These are phyloP conservation scores for Epichloe brachyelytri DNA, from an alignment of 2,329 filamentous ascomycete genomes.

Conservation along the genomic window DNA sequence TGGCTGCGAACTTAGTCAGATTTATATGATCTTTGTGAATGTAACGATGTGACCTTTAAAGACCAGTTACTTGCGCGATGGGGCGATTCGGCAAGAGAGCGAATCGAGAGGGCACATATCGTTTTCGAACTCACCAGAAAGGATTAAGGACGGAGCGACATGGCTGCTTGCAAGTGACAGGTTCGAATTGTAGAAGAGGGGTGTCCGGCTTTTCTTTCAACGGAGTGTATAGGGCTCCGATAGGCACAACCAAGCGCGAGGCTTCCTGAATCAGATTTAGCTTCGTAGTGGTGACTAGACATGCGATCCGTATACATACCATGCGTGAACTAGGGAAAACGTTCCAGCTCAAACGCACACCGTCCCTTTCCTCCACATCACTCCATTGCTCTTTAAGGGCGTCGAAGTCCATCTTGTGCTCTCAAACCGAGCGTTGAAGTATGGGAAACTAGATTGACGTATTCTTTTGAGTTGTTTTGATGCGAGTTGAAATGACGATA, in stretches of 20 bases:
- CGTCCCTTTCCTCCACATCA: slow-evolving; percentile 92
- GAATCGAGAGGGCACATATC: not conserved
- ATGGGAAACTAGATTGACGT: not conserved
- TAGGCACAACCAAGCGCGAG: slow-evolving; percentile 85
- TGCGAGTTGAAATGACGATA: not conserved
- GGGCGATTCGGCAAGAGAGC: not conserved
- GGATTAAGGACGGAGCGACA: slow-evolving; percentile 94
- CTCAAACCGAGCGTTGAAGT: not conserved
- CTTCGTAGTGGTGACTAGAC: not conserved
- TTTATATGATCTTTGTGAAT: not conserved
- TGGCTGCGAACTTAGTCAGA: slow-evolving; percentile 39
- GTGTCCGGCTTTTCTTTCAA: slow-evolving; percentile 89
- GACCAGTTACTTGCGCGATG: not conserved
- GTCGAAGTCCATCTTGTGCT: slow-evolving; percentile 69
- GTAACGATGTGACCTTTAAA: not conserved
- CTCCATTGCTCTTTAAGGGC: slow-evolving; percentile 90
- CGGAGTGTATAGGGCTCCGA: slow-evolving; percentile 89
- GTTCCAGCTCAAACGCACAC: slow-evolving; percentile 94
- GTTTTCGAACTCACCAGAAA: slow-evolving; percentile 57
- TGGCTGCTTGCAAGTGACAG: slow-evolving; percentile 90
- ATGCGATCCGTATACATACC: slow-evolving; percentile 38
- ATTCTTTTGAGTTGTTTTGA: not conserved
- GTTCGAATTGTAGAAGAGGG: slow-evolving; percentile 86
- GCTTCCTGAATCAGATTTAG: slow-evolving; percentile 52
- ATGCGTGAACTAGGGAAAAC: slow-evolving; percentile 96